phyloP scores from a whole-genome alignment of 257 asterid species.

The Coffea eugenioides region DNA sequence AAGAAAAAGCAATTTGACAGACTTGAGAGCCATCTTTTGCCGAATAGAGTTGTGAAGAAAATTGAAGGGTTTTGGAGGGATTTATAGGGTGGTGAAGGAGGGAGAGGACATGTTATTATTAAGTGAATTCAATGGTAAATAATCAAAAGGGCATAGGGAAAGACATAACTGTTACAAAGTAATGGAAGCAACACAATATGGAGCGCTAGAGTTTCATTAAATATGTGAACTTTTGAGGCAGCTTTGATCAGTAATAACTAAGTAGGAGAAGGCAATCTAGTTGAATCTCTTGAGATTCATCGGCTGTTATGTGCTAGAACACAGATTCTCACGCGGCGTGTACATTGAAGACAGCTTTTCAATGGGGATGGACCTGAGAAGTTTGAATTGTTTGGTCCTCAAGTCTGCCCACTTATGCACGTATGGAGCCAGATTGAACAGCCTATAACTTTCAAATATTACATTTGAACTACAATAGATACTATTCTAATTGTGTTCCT shows the following conservation, averaged over 20 bases:
- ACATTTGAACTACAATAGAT: neutral
- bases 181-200: neutral
- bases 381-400: neutral
- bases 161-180: neutral
- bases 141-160: neutral
- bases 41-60: conserved; percentile 4
- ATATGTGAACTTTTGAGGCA: neutral
- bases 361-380: neutral
- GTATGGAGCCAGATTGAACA: too few species aligned
- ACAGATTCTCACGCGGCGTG: neutral
- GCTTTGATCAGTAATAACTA: neutral
- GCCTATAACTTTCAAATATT: too few species aligned
- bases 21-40: conserved; percentile 18
- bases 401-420: too few species aligned
- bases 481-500: neutral
- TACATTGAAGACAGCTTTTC: neutral
- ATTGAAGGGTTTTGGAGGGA: conserved; percentile 2
- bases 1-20: neutral
- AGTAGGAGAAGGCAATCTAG: neutral
- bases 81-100: conserved; percentile 21
- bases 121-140: neutral
- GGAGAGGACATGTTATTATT: conserved; percentile 11
- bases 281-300: neutral
- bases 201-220: neutral
- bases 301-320: neutral